A percentile compares a stretch with the other conserved stretches of the same genome.
Conservation (phyloP, 352 stramenopile genomes). For the Globisporangium paroecandrum region DNA sequence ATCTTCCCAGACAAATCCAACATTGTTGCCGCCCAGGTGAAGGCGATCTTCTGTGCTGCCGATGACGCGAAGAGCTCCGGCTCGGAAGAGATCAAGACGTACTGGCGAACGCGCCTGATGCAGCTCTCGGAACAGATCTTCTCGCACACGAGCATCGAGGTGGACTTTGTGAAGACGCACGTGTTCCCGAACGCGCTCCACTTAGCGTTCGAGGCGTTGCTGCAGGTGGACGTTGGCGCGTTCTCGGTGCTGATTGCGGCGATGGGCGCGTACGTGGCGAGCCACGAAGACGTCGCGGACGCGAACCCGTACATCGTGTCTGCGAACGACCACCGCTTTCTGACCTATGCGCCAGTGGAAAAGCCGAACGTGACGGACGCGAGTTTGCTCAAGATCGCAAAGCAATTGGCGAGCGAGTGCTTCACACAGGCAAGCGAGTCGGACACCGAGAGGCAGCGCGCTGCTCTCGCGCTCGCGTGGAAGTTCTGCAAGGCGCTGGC, state of each 20-base stretch:
- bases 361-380: conserved; percentile 24
- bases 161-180: conserved; percentile 50
- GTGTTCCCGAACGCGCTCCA: conserved; percentile 57
- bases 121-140: conserved; percentile 47
- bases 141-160: conserved; percentile 43
- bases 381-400: conserved; percentile 30
- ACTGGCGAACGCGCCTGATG: conserved; percentile 54
- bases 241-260: conserved; percentile 57
- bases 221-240: conserved; percentile 28
- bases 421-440: neutral
- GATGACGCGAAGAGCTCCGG: conserved; percentile 6
- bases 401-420: conserved; percentile 23
- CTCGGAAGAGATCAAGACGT: conserved; percentile 22
- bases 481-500: conserved; percentile 64
- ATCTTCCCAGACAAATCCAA: conserved; percentile 44
- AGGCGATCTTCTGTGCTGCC: conserved; percentile 41
- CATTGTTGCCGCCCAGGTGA: conserved; percentile 36
- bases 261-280: conserved; percentile 47
- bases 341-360: conserved; percentile 19
- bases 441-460: neutral
- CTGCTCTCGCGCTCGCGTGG: conserved; percentile 52
- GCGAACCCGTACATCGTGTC: conserved; percentile 44
- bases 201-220: conserved; percentile 48
- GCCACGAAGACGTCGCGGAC: conserved; percentile 44
- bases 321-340: conserved; percentile 36